These are phyloP conservation scores for Ambrosia artemisiifolia DNA, from an alignment of 129 eudicot species.

Conservation along the genomic window DNA sequence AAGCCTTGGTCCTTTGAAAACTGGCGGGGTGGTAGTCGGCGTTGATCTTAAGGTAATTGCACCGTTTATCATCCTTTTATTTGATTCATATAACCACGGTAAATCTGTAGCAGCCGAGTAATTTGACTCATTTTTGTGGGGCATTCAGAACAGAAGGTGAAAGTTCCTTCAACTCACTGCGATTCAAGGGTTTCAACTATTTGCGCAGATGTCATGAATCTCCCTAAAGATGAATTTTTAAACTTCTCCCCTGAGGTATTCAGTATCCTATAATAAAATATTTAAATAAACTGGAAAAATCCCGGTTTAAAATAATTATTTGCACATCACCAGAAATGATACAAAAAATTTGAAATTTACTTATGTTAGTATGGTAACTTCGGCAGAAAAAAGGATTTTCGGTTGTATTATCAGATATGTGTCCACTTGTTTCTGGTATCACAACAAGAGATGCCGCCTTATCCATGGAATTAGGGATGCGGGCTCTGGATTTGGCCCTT, in stretches of 20 bases:
- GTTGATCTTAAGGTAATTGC: constrained; percentile 73
- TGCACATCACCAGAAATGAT: neutral
- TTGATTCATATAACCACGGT: neutral
- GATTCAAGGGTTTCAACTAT: constrained; percentile 86
- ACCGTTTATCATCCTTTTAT: neutral
- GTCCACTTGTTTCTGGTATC: constrained; percentile 89
- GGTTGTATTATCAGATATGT: constrained; percentile 91
- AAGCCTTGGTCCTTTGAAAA: constrained; percentile 76
- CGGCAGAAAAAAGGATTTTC: constrained; percentile 79
- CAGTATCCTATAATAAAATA: neutral
- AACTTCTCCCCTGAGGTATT: constrained; percentile 84
- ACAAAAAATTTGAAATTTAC: neutral
- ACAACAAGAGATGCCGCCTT: constrained; percentile 79
- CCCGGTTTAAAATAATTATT: neutral
- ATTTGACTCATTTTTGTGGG: constrained; percentile 13
- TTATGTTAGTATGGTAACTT: neutral
- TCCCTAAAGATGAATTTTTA: constrained; percentile 50
- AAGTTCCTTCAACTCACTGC: constrained; percentile 71
- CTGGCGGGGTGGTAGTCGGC: constrained; percentile 82
- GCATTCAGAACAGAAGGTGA: constrained; percentile 77
- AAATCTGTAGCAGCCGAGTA: neutral
- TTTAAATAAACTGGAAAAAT: neutral
- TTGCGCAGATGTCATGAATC: constrained; percentile 77
- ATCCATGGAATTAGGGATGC: constrained; percentile 87
- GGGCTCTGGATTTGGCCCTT: constrained; percentile 82